Percentiles rank a stretch among this genome's conserved stretches.
These are phyloP conservation scores for Penicillium oxalicum DNA, from an alignment of 2,329 filamentous ascomycete species.

Conservation along the genomic window DNA sequence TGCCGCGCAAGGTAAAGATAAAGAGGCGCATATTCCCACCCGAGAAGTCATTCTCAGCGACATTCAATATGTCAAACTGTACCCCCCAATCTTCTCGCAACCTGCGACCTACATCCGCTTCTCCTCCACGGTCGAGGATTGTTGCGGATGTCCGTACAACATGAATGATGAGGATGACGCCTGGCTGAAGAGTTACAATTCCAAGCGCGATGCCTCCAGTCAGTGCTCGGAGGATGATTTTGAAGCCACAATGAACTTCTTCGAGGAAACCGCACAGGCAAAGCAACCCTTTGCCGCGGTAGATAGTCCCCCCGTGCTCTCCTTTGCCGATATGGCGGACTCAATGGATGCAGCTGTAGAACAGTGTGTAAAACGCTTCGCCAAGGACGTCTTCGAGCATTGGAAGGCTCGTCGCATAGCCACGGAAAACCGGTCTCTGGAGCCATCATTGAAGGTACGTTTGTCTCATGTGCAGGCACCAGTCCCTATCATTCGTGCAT, in stretches of 20 bases:
- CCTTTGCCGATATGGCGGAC: slow-evolving; percentile 69
- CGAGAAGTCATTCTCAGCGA: slow-evolving; percentile 57
- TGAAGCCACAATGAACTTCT: slow-evolving; percentile 89
- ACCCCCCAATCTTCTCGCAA: slow-evolving; percentile 71
- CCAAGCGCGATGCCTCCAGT: slow-evolving; percentile 58
- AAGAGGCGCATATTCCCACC: slow-evolving; percentile 61
- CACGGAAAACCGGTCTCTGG: slow-evolving; percentile 64
- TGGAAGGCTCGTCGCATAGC: slow-evolving; percentile 70
- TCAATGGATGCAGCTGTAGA: slow-evolving; percentile 57
- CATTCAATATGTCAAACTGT: slow-evolving; percentile 83
- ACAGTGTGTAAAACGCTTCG: slow-evolving; percentile 51
- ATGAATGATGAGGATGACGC: slow-evolving; percentile 87
- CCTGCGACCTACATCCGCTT: slow-evolving; percentile 94
- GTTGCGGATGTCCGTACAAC: slow-evolving; percentile 82
- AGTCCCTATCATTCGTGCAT: no score
- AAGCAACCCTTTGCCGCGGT: slow-evolving; percentile 86
- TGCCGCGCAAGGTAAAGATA: slow-evolving; percentile 54
- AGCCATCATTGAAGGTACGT: slow-evolving; percentile 66
- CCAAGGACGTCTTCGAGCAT: slow-evolving; percentile 79
- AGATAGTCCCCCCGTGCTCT: slow-evolving; percentile 74
- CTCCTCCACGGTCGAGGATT: slow-evolving; percentile 96
- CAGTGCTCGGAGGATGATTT: slow-evolving; percentile 85
- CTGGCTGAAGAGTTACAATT: slow-evolving; percentile 78
- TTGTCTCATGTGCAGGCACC: background rate
- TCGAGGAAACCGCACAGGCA: slow-evolving; percentile 76